Percentiles rank a stretch among this genome's conserved stretches.
Evolutionary conservation across 1,284 basidiomycete species (phyloP).

Genomic region (Cryptococcus hybrid): DNA sequence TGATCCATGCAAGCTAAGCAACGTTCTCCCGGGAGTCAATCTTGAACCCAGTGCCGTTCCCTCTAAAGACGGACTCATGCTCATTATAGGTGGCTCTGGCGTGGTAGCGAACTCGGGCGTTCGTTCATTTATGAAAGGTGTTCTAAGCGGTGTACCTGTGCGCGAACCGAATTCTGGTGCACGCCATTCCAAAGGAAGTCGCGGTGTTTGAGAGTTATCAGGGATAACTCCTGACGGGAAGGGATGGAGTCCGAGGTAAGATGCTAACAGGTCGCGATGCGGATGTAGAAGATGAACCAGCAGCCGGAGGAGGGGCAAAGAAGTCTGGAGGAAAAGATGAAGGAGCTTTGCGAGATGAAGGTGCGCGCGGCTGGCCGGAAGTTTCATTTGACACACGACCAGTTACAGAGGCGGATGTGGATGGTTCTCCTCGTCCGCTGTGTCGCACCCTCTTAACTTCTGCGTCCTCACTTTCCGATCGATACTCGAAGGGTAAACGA

Average conservation of each 20-base stretch:
- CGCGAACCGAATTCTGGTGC: background rate
- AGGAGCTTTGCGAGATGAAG: slow-evolving; percentile 18
- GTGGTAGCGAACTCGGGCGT: slow-evolving; percentile 15
- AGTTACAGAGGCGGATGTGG: background rate
- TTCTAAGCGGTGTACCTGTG: background rate
- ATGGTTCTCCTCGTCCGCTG: background rate
- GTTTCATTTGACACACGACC: background rate
- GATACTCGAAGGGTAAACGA: background rate
- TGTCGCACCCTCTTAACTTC: slow-evolving; percentile 14
- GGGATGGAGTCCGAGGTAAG: slow-evolving; percentile 30
- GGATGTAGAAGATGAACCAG: background rate
- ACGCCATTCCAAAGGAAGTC: slow-evolving; percentile 12
- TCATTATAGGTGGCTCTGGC: slow-evolving; percentile 10
- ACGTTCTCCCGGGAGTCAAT: slow-evolving; percentile 9
- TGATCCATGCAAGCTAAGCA: background rate
- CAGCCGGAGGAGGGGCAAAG: background rate
- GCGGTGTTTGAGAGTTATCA: slow-evolving; percentile 33
- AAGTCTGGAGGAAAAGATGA: slow-evolving; percentile 12
- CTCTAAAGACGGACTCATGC: background rate
- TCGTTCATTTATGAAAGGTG: background rate
- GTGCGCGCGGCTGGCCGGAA: slow-evolving; percentile 14
- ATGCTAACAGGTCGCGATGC: background rate
- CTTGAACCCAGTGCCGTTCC: background rate
- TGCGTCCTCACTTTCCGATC: background rate
- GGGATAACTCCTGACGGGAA: slow-evolving; percentile 23